Evolutionary conservation across 768 basidiomycete species (phyloP).

Genomic region (Rhizopogon roseolus): DNA sequence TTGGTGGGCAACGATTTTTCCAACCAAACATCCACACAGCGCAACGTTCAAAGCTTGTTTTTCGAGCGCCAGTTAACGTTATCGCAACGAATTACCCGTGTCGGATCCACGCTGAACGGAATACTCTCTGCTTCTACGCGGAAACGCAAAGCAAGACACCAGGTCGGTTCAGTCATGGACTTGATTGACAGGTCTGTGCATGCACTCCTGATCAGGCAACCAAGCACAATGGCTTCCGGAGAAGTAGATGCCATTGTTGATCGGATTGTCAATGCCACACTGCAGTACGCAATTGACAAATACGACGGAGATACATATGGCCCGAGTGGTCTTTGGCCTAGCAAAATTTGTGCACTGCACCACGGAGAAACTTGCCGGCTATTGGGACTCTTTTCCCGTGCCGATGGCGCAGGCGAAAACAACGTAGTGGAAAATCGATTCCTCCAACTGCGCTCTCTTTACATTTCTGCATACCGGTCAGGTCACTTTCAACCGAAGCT

Average conservation of each 20-base stretch:
- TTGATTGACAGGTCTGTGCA: constrained; percentile 68
- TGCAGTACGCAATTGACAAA: constrained; percentile 74
- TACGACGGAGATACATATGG: constrained; percentile 38
- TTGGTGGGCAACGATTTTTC: constrained; percentile 82
- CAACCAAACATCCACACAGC: constrained; percentile 41
- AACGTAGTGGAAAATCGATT: constrained; percentile 7
- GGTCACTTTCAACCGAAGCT: constrained; percentile 54
- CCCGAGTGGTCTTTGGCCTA: constrained; percentile 44
- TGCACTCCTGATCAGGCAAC: constrained; percentile 47
- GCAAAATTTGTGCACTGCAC: constrained; percentile 61
- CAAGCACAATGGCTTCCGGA: constrained; percentile 46
- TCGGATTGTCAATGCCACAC: constrained; percentile 64
- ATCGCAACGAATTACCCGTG: constrained; percentile 61
- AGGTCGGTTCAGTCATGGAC: constrained; percentile 68
- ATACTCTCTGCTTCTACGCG: constrained; percentile 48
- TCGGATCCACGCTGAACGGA: constrained; percentile 51
- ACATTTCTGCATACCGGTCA: constrained; percentile 58
- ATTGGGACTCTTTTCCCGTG: constrained; percentile 45
- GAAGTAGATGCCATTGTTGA: constrained; percentile 65
- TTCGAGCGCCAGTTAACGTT: constrained; percentile 57
- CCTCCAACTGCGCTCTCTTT: constrained; percentile 39
- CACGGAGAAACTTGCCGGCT: constrained; percentile 51
- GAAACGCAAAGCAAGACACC: constrained; percentile 47
- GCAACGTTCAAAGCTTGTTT: constrained; percentile 56
- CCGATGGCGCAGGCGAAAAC: constrained; percentile 4